Evolutionary conservation across 1,284 basidiomycete genomes (phyloP), one percentile per base, ranked within the genome.

Genomic region (Ustilago vetiveriae): DNA sequence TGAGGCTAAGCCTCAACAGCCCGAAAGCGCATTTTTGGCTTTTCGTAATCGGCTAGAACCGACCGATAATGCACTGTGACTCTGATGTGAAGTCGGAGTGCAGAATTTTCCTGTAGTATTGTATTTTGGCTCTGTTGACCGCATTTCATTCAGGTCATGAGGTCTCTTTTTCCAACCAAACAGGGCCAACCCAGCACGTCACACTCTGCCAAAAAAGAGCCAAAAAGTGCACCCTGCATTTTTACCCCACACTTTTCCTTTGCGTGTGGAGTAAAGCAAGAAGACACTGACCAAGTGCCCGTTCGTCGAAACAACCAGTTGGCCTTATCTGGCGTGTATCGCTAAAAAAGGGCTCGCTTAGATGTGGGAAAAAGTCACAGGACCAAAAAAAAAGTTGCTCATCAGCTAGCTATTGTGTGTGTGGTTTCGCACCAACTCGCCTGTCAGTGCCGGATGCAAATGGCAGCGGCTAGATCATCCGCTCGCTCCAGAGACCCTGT

Each of bases 271-370:
- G 54, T 40, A 13, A 27, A 17, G 27, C 26, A 16, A 21, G 21
- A 6, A 19, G 26, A 23, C 26, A 47, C 45, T 22, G 35, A 19
- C 6, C 3, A 38, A 47, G 35, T 47, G 45, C 45, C 45, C 9
- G 14, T 3, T 22, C 7, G 3, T 16, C 22, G 9, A 19, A 16
- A 22, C 32, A 26, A 21, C 21, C n/a, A n/a, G n/a, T n/a, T n/a
- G n/a, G n/a, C 58, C 58, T 62, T 62, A 62, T 62, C 58, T 62
- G 52, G 58, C 43, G 46, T 49, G 46, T 23, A 37, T 46, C 55
- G 29, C 9, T 30, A 30, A n/a, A 30, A n/a, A n/a, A n/a, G n/a
- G 29, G 19, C 42, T 44, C 58, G 52, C 50, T 51, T 62, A 62
- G 51, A 50, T 62, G 58, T n/a, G 43, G 19, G 37, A 24, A 6